phyloP scores from a whole-genome alignment of 2,329 filamentous ascomycete species.

The Colletotrichum limetticola region DNA sequence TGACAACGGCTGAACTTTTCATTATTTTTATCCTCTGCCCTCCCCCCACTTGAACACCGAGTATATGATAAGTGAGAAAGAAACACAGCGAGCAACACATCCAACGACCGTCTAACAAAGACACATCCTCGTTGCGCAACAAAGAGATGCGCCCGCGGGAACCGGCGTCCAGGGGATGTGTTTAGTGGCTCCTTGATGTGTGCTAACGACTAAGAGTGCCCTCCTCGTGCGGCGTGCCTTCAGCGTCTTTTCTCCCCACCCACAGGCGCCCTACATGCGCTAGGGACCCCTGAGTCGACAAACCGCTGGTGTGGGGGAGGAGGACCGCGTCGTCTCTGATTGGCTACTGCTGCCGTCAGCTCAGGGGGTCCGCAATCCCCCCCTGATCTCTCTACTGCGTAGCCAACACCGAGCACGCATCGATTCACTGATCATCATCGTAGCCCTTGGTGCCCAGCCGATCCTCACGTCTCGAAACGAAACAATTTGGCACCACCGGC shows the following conservation, averaged over 20 bases:
- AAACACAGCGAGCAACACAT: background rate
- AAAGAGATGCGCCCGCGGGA: constrained; percentile 21
- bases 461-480: constrained; percentile 29
- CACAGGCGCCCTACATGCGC: constrained; percentile 15
- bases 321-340: constrained; percentile 8
- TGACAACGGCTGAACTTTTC: background rate
- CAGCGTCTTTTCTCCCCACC: constrained; percentile 26
- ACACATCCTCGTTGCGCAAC: constrained; percentile 1
- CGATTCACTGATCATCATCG: constrained; percentile 7
- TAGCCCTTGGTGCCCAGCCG: constrained; percentile 22
- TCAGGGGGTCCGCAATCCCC: background rate
- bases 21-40: background rate
- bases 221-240: background rate
- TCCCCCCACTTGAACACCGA: background rate
- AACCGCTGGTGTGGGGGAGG: constrained; percentile 16
- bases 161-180: constrained; percentile 20
- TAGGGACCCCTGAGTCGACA: constrained; percentile 30
- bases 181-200: constrained; percentile 18
- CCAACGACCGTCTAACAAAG: constrained; percentile 1
- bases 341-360: constrained; percentile 5
- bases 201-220: background rate
- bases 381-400: constrained; percentile 5
- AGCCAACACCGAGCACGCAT: constrained; percentile 14
- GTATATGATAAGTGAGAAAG: background rate
- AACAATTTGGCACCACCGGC: constrained; percentile 4